Conservation (phyloP, 176 grass and related monocot species). For the Stipa capillata region DNA sequence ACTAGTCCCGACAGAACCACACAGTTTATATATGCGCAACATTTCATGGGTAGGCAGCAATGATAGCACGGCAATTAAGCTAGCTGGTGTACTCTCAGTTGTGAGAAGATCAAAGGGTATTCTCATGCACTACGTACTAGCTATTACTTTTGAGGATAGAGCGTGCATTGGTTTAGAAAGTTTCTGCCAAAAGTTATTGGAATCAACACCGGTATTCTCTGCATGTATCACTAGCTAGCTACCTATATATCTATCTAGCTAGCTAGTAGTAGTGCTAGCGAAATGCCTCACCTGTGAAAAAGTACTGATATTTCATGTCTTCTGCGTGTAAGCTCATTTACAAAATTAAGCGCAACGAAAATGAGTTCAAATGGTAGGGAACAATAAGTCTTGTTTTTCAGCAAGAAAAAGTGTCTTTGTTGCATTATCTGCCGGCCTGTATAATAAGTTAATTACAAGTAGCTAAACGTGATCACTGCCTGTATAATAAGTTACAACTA, state of each 20-base stretch:
- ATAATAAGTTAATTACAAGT: background rate
- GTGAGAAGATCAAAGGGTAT: background rate
- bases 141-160: background rate
- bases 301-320: constrained; percentile 34
- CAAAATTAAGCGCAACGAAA: background rate
- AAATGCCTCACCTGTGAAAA: background rate
- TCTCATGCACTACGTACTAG: no score
- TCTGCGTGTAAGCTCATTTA: background rate
- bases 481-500: background rate
- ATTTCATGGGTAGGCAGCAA: background rate
- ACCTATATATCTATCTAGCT: no score
- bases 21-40: background rate
- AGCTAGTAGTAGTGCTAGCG: background rate
- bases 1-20: no score
- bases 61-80: background rate
- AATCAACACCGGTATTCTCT: background rate
- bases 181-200: background rate
- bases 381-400: background rate
- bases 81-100: background rate
- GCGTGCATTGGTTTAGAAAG: constrained; percentile 4
- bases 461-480: background rate
- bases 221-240: background rate
- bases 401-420: no score
- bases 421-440: background rate
- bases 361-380: background rate